Conservation (phyloP, 139 green algal species). For the Trebouxia sp. region DNA sequence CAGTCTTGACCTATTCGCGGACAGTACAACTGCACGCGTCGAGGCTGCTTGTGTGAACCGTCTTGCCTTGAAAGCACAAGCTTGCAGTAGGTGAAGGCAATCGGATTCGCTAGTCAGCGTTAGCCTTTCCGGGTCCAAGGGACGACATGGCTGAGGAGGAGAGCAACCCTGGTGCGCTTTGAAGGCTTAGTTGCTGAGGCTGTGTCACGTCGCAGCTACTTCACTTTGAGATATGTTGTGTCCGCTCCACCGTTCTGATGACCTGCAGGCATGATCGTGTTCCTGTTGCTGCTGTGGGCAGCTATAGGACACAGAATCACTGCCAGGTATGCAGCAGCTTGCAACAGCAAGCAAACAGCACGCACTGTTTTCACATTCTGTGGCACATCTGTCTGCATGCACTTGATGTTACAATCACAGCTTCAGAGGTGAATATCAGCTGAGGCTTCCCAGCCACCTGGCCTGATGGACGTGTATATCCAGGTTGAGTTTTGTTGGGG, state of each 20-base stretch:
- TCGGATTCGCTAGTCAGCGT: too few relatives aligned
- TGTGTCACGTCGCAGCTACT: too few relatives aligned
- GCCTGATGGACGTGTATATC: background rate
- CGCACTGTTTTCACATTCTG: too few relatives aligned
- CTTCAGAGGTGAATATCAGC: background rate
- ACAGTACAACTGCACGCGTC: too few relatives aligned
- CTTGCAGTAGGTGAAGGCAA: too few relatives aligned
- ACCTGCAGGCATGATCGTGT: constrained; percentile 28
- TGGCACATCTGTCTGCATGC: background rate
- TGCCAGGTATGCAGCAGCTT: constrained; percentile 11
- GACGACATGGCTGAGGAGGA: constrained; percentile 13
- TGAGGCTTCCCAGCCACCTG: background rate
- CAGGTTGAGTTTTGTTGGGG: constrained; percentile 46
- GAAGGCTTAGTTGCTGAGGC: too few relatives aligned
- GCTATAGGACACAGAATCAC: constrained; percentile 24
- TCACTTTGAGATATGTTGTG: too few relatives aligned
- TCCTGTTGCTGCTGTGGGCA: constrained; percentile 25
- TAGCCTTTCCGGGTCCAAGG: too few relatives aligned
- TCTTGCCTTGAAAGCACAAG: too few relatives aligned
- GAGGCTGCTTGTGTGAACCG: too few relatives aligned
- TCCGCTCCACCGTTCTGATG: background rate
- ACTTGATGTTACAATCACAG: background rate
- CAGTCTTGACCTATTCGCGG: background rate
- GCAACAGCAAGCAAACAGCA: too few relatives aligned
- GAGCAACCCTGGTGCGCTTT: constrained; percentile 14